These are phyloP conservation scores for Globisporangium heterothallicum DNA, from an alignment of 352 stramenopile genomes.

Conservation along the genomic window DNA sequence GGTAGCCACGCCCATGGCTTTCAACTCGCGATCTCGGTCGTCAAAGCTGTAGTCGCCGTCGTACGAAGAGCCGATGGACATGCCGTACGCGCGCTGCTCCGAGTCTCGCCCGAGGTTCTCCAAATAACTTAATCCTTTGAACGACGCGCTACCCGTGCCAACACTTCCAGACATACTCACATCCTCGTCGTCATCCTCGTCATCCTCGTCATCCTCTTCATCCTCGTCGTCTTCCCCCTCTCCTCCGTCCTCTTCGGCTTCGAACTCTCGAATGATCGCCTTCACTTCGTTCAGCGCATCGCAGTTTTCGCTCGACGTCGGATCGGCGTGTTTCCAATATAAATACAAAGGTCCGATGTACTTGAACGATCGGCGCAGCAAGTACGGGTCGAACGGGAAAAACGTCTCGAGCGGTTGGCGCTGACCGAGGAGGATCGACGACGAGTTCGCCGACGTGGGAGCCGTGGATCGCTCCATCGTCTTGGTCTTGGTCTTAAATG, in stretches of 20 bases:
- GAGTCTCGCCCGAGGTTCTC: conserved; percentile 24
- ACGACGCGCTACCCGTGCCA: conserved; percentile 30
- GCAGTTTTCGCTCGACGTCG: conserved; percentile 64
- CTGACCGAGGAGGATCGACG: conserved; percentile 35
- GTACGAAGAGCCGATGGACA: conserved; percentile 55
- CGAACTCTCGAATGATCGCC: conserved; percentile 49
- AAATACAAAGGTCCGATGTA: conserved; percentile 93
- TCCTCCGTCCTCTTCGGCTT: conserved; percentile 42
- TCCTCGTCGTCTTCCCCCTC: conserved; percentile 26
- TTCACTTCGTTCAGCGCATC: conserved; percentile 60
- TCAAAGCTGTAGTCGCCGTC: conserved; percentile 38
- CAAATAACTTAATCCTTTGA: conserved; percentile 50
- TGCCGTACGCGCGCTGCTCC: conserved; percentile 29
- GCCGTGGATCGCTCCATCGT: conserved; percentile 65
- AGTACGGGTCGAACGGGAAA: conserved; percentile 97
- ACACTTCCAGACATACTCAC: conserved; percentile 58
- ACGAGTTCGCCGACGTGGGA: conserved; percentile 25
- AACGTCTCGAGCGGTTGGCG: conserved; percentile 84
- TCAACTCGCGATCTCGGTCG: conserved; percentile 17
- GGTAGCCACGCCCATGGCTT: conserved; percentile 14
- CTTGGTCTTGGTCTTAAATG: conserved; percentile 31
- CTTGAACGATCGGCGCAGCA: conserved; percentile 90
- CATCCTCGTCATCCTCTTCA: conserved; percentile 39
- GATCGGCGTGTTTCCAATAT: conserved; percentile 91
- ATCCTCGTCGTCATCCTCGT: conserved; percentile 24